A percentile compares a stretch with the other conserved stretches of the same genome.
phyloP scores from a whole-genome alignment of 768 basidiomycete species.

The Daedaleopsis sinensis region DNA sequence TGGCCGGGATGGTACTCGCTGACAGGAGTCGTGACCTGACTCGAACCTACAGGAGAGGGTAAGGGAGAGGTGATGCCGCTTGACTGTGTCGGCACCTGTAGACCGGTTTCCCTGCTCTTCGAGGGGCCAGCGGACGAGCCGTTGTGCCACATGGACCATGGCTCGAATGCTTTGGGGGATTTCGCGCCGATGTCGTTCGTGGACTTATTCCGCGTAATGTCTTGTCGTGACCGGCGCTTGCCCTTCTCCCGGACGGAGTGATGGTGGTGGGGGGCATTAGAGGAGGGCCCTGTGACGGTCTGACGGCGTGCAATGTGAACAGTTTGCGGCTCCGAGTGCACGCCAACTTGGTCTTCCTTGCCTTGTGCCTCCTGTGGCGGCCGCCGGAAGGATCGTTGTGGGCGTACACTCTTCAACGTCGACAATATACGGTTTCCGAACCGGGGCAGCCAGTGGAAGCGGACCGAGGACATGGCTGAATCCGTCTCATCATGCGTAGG shows the following conservation, averaged over 20 bases:
- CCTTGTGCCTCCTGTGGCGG: constrained; percentile 17
- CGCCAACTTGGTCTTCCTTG: constrained; percentile 31
- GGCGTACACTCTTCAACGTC: constrained; percentile 49
- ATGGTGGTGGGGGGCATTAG: constrained; percentile 21
- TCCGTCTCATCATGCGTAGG: constrained; percentile 80
- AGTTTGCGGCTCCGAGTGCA: constrained; percentile 35
- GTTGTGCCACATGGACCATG: constrained; percentile 20
- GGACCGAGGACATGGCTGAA: constrained; percentile 68
- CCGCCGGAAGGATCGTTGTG: constrained; percentile 34
- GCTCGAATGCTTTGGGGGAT: constrained; percentile 14
- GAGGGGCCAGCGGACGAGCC: constrained; percentile 30
- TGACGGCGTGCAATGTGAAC: constrained; percentile 15
- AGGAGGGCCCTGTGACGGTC: constrained; percentile 17
- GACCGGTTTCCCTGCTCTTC: constrained; percentile 20
- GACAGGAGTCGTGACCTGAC: constrained; percentile 22
- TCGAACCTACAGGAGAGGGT: constrained; percentile 32
- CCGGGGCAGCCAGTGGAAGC: constrained; percentile 61
- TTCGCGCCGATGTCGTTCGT: constrained; percentile 23
- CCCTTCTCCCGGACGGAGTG: constrained; percentile 29
- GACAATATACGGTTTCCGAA: constrained; percentile 45
- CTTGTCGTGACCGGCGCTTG: constrained; percentile 28
- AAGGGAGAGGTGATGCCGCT: constrained; percentile 27
- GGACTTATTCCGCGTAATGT: constrained; percentile 23
- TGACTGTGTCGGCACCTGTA: constrained; percentile 25
- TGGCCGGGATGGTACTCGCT: constrained; percentile 13